Evolutionary conservation across 192 early-diverging fungal genomes (phyloP).

Genomic region (Cladochytrium replicatum): DNA sequence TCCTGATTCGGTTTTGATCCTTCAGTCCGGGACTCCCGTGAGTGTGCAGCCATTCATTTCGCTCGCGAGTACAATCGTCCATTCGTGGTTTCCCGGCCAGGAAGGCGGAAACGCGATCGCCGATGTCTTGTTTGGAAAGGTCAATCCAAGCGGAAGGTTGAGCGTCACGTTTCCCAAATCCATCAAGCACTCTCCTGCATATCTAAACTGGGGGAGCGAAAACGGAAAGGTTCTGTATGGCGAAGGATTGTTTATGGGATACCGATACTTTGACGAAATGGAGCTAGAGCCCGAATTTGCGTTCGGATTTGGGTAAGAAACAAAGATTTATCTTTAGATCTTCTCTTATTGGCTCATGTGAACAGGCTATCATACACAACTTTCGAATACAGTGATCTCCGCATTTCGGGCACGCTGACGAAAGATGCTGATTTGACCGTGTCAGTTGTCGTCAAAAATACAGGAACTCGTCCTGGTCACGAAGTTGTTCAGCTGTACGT

Average conservation of each 20-base stretch:
- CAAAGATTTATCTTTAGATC: background rate
- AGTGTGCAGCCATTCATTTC: slow-evolving; percentile 7
- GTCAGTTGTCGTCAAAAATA: background rate
- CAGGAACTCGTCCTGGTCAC: background rate
- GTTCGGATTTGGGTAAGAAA: background rate
- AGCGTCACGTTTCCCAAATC: background rate
- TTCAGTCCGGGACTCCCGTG: slow-evolving; percentile 9
- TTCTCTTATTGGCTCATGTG: background rate
- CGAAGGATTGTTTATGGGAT: slow-evolving; percentile 15
- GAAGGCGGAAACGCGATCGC: background rate
- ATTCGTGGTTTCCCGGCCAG: background rate
- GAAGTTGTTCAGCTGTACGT: slow-evolving; percentile 2
- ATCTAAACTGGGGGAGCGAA: slow-evolving; percentile 11
- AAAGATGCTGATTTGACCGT: background rate
- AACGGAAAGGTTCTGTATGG: slow-evolving; percentile 16
- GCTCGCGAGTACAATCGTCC: background rate
- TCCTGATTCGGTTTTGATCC: slow-evolving; percentile 10
- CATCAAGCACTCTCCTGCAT: background rate
- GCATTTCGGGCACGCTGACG: background rate
- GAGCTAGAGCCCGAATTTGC: slow-evolving; percentile 5
- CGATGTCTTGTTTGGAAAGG: background rate
- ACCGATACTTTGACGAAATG: slow-evolving; percentile 10
- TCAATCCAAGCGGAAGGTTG: background rate
- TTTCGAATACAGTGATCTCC: background rate
- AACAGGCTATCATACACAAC: background rate